phyloP scores from a whole-genome alignment of 345 rosid genomes.

The Boechera stricta region DNA sequence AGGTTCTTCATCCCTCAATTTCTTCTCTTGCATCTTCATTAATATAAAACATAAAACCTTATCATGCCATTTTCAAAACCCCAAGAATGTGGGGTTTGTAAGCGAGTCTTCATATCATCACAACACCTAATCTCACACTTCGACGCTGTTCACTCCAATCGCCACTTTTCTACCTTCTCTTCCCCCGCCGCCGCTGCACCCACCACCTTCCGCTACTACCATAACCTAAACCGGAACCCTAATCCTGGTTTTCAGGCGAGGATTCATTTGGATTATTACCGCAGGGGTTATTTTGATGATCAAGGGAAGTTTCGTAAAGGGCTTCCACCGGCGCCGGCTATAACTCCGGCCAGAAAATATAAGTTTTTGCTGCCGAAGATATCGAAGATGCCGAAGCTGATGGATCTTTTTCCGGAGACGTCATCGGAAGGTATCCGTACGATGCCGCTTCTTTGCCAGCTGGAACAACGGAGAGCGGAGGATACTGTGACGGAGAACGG shows the following conservation, averaged over 20 bases:
- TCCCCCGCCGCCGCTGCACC: constrained; percentile 2
- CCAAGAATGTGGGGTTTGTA: constrained; percentile 31
- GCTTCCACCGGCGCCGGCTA: neutral
- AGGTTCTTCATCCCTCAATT: neutral
- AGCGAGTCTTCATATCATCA: neutral
- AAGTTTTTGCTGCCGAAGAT: neutral
- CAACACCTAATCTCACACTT: constrained; percentile 27
- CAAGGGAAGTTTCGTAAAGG: constrained; percentile 29
- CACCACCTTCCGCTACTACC: neutral
- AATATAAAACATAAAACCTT: constrained; percentile 1
- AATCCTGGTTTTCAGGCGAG: neutral
- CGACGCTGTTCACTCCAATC: constrained; percentile 2
- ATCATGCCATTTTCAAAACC: neutral
- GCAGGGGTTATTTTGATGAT: constrained; percentile 9
- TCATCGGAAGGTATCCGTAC: constrained; percentile 10
- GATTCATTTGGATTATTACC: constrained; percentile 3
- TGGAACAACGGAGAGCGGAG: constrained; percentile 15
- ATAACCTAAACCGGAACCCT: neutral
- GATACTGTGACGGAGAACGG: neutral
- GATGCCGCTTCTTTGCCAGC: constrained; percentile 37
- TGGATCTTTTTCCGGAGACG: constrained; percentile 10
- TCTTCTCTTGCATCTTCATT: neutral
- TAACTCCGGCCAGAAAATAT: neutral
- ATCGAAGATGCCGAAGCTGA: constrained; percentile 13
- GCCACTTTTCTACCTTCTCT: constrained; percentile 1